phyloP scores from a whole-genome alignment of 345 rosid genomes.

The Salix dunnii region DNA sequence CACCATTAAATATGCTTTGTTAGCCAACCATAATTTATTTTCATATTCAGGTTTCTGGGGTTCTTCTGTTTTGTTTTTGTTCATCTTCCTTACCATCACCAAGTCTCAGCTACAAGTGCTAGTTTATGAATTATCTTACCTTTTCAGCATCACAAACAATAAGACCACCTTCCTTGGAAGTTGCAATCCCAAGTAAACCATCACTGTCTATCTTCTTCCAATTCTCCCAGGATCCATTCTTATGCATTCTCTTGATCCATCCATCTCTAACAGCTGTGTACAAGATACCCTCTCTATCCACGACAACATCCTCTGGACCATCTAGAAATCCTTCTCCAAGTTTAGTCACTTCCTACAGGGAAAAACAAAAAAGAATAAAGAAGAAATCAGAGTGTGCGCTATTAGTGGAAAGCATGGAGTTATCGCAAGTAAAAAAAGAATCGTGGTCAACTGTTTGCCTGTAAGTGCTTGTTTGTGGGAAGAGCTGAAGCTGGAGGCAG shows the following conservation, averaged over 20 bases:
- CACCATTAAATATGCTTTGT: too few species aligned
- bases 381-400: not conserved
- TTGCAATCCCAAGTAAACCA: conserved; percentile 43
- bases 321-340: conserved; percentile 46
- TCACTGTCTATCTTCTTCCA: conserved; percentile 36
- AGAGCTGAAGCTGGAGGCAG: conserved; percentile 19
- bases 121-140: conserved; percentile 11
- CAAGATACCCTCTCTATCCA: conserved; percentile 38
- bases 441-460: conserved; percentile 21
- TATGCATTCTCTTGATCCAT: conserved; percentile 47
- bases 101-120: not conserved
- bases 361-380: not conserved
- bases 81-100: too few species aligned
- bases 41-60: too few species aligned
- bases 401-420: not conserved
- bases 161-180: conserved; percentile 30
- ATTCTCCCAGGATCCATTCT: conserved; percentile 40
- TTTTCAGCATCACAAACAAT: conserved; percentile 38
- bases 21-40: too few species aligned
- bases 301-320: conserved; percentile 37
- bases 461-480: conserved; percentile 37
- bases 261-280: conserved; percentile 48
- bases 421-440: not conserved
- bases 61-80: too few species aligned
- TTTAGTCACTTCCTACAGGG: conserved; percentile 26